phyloP scores from a whole-genome alignment of 352 stramenopile genomes.

The Phytopythium montanum region DNA sequence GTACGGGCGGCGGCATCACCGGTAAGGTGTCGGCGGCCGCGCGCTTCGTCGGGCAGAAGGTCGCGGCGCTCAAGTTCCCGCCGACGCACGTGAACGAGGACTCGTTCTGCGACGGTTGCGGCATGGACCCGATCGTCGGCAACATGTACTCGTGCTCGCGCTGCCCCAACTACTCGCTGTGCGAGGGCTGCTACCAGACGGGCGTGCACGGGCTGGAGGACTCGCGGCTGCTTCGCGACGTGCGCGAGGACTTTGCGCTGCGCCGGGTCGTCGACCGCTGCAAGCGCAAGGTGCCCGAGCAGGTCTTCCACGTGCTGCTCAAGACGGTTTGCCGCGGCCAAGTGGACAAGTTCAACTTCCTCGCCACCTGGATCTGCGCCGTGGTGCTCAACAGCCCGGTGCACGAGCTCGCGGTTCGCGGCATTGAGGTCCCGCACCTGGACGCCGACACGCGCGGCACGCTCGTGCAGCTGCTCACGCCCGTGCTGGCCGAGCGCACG shows the following conservation, averaged over 20 bases:
- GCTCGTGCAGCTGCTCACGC: conserved; percentile 76
- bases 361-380: conserved; percentile 81
- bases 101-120: conserved; percentile 88
- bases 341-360: conserved; percentile 88
- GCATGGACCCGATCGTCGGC: conserved; percentile 85
- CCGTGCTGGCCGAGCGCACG: conserved; percentile 72
- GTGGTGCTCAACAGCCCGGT: conserved; percentile 73
- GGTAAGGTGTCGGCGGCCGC: conserved; percentile 68
- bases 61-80: conserved; percentile 76
- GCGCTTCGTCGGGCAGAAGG: conserved; percentile 76
- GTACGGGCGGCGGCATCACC: conserved; percentile 31
- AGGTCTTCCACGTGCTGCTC: conserved; percentile 79
- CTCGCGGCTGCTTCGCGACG: conserved; percentile 64
- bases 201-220: conserved; percentile 85
- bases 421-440: conserved; percentile 83
- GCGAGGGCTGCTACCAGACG: conserved; percentile 79
- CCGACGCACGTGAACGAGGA: conserved; percentile 78
- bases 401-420: conserved; percentile 63
- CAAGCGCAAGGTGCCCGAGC: conserved; percentile 73
- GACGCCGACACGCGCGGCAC: conserved; percentile 64
- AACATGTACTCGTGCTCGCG: conserved; percentile 89
- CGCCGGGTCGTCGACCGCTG: conserved; percentile 70
- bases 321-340: conserved; percentile 83
- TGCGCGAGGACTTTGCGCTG: conserved; percentile 81
- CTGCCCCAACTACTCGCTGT: conserved; percentile 83